A percentile compares a stretch with the other conserved stretches of the same genome.
Conservation (phyloP, 352 stramenopile genomes). For the Globisporangium cylindrosporum region DNA sequence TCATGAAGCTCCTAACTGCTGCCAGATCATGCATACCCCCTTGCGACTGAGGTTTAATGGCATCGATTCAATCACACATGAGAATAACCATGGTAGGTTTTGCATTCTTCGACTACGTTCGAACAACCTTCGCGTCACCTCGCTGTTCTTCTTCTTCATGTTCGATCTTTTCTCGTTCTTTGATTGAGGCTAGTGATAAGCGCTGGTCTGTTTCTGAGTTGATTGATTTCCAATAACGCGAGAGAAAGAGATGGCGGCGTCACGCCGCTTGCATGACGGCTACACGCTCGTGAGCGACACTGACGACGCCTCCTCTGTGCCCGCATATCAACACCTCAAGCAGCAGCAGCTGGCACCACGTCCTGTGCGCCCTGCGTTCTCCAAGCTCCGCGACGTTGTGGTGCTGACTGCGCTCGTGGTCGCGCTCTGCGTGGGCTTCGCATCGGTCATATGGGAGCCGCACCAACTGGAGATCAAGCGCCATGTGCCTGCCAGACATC, state of each 20-base stretch:
- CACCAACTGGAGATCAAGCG: neutral
- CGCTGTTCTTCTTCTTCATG: neutral
- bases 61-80: no score
- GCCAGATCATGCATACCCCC: no score
- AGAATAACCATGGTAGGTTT: no score
- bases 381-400: neutral
- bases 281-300: constrained; percentile 3
- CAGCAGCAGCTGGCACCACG: neutral
- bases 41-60: no score
- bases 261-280: neutral
- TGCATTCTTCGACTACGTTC: neutral
- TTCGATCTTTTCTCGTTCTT: neutral
- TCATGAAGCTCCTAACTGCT: no score
- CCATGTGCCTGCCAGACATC: neutral
- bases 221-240: neutral
- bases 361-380: neutral
- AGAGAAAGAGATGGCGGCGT: neutral
- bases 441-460: neutral
- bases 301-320: neutral
- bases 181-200: neutral
- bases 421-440: constrained; percentile 5
- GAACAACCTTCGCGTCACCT: neutral
- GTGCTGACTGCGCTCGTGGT: constrained; percentile 8
- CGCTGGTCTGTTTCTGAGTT: neutral
- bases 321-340: neutral